Evolutionary conservation across 2,329 filamentous ascomycete species (phyloP).

Genomic region (Aspergillus cejpii): DNA sequence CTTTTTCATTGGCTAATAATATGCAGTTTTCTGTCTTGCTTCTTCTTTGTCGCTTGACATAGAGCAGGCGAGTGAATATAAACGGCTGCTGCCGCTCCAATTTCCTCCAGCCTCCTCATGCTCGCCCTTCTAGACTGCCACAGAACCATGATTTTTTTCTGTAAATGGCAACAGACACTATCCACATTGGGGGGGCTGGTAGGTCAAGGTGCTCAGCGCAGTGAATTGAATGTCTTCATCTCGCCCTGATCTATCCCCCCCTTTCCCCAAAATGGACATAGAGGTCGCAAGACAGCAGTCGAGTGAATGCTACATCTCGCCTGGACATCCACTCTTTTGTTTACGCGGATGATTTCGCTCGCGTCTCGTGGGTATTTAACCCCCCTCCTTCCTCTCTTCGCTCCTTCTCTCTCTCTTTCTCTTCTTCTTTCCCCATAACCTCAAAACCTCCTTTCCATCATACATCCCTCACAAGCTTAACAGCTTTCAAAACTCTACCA

Average conservation of each 20-base stretch:
- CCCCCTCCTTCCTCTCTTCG: not conserved
- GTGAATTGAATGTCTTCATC: not conserved
- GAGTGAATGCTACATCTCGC: not conserved
- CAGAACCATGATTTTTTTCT: not conserved
- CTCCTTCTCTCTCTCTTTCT: conserved; percentile 1
- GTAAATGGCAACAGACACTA: not conserved
- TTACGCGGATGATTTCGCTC: not conserved
- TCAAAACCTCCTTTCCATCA: not conserved
- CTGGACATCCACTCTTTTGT: not conserved
- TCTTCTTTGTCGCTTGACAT: not conserved
- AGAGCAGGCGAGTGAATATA: not conserved
- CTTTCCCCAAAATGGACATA: too few relatives aligned
- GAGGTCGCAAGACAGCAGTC: too few relatives aligned
- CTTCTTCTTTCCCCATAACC: not conserved
- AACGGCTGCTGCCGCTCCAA: not conserved
- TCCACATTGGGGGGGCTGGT: not conserved
- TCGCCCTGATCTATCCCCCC: too few relatives aligned
- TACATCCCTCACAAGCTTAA: not conserved
- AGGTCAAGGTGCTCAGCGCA: not conserved
- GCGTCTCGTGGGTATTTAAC: not conserved
- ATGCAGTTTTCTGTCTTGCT: not conserved
- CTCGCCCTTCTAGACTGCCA: not conserved
- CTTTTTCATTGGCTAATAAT: not conserved
- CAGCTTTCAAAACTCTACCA: too few relatives aligned
- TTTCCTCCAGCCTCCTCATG: not conserved